Evolutionary conservation across 1,284 basidiomycete species (phyloP), one percentile per base, ranked within the genome.

Genomic region (Ceratobasidium sp.): DNA sequence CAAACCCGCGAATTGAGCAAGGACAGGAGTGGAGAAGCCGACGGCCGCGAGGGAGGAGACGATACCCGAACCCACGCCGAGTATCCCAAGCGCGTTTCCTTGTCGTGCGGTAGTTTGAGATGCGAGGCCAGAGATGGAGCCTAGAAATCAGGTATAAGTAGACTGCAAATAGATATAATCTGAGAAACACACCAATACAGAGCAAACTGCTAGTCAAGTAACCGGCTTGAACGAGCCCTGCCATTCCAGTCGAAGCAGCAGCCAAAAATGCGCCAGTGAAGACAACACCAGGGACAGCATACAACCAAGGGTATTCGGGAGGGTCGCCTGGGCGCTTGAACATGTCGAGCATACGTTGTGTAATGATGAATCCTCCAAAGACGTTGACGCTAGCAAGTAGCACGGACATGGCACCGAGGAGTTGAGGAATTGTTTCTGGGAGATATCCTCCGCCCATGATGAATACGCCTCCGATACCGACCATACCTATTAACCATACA

Each of bases 261-360:
- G 88, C 87, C 71, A 94, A 79, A 81, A 92, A 93, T 0, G 90
- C 93, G 48, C 91, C 91, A 1, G 90, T 89, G 78, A 94, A 94
- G 2, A 93, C 85, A 1, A 88, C 84, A 18, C 89, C 93, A 23
- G 92, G 92, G 72, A 93, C 80, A 28, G 85, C 86, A 77, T 94
- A 94, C 18, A 94, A 81, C 88, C 89, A 93, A 0, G 88, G 86
- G 79, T 93, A 94, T 78, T 94, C 92, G 2, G 92, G 92, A 18
- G 92, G 93, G 80, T 94, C 92, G 62, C 87, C 90, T 0, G 89
- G 88, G 57, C 92, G 88, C 81, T 92, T 92, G 81, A 94, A 94
- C 89, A 94, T 93, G 78, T 94, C 92, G 75, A 94, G 83, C 93
- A 94, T 94, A 60, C 92, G 88, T 80, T 93, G 92, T 16, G 91